Evolutionary conservation across 208 protist species (phyloP).

Genomic region (Trypanosoma lewisi): DNA sequence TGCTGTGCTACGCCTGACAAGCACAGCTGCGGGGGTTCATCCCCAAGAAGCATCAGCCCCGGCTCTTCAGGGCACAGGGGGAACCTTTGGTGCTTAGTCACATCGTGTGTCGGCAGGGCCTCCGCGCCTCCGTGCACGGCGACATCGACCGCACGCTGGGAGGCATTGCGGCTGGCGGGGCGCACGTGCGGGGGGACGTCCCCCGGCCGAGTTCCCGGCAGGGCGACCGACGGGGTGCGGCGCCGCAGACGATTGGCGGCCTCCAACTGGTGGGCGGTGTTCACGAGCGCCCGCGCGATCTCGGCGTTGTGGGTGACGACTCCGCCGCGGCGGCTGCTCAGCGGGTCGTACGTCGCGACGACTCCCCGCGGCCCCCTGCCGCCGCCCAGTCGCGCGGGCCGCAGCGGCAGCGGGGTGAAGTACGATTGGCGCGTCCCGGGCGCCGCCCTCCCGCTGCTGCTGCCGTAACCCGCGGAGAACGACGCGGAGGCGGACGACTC

Average conservation of each 20-base stretch:
- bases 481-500: too few species aligned
- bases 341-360: constrained; percentile 21
- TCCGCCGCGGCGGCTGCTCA: constrained; percentile 3
- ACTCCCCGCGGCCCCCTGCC: neutral
- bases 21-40: neutral
- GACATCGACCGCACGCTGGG: neutral
- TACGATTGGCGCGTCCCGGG: too few species aligned
- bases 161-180: neutral
- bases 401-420: neutral
- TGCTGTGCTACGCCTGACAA: neutral
- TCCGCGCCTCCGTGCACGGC: neutral
- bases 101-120: neutral
- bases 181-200: neutral
- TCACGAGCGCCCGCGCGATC: constrained; percentile 43
- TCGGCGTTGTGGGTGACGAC: constrained; percentile 24
- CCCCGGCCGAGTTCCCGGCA: neutral
- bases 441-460: too few species aligned
- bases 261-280: constrained; percentile 32
- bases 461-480: too few species aligned
- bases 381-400: neutral
- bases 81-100: neutral
- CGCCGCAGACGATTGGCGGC: neutral
- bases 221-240: neutral
- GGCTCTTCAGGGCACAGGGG: neutral
- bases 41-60: neutral